Evolutionary conservation across 1,284 basidiomycete species (phyloP).

Genomic region (Boletus albobrunnescens): DNA sequence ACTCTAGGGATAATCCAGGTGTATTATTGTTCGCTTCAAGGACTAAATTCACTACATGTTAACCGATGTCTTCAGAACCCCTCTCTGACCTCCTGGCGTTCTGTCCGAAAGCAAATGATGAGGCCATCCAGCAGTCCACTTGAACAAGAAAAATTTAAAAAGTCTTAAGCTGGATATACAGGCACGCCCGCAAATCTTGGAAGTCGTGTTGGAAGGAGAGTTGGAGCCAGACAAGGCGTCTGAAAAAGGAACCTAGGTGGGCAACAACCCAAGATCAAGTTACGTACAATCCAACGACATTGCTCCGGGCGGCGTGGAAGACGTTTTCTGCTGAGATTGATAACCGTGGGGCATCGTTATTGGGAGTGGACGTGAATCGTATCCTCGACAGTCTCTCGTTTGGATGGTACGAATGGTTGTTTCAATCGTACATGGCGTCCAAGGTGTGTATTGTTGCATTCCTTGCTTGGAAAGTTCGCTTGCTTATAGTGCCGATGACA

Average conservation of each 20-base stretch:
- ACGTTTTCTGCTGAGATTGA: neutral
- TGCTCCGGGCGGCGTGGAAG: neutral
- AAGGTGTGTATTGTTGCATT: constrained; percentile 37
- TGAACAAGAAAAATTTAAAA: neutral
- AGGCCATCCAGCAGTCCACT: constrained; percentile 4
- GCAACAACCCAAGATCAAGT: neutral
- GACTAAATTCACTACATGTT: neutral
- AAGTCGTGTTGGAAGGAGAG: constrained; percentile 5
- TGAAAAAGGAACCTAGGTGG: neutral
- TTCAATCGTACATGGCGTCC: constrained; percentile 56
- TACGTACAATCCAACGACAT: neutral
- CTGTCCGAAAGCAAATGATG: constrained; percentile 19
- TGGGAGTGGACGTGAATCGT: constrained; percentile 55
- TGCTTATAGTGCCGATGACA: constrained; percentile 20
- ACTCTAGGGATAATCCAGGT: constrained; percentile 8
- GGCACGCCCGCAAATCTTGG: constrained; percentile 12
- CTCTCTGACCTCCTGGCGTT: constrained; percentile 9
- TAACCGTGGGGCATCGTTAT: too few species aligned
- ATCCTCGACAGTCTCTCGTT: constrained; percentile 56
- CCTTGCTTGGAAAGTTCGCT: accelerated
- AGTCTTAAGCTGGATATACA: constrained; percentile 2
- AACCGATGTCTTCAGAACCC: constrained; percentile 10
- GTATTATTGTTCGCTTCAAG: neutral
- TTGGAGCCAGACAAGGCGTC: constrained; percentile 4
- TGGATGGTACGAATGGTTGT: constrained; percentile 65